phyloP scores from a whole-genome alignment of 106 monocot species.

The Apostasia shenzhenica region DNA sequence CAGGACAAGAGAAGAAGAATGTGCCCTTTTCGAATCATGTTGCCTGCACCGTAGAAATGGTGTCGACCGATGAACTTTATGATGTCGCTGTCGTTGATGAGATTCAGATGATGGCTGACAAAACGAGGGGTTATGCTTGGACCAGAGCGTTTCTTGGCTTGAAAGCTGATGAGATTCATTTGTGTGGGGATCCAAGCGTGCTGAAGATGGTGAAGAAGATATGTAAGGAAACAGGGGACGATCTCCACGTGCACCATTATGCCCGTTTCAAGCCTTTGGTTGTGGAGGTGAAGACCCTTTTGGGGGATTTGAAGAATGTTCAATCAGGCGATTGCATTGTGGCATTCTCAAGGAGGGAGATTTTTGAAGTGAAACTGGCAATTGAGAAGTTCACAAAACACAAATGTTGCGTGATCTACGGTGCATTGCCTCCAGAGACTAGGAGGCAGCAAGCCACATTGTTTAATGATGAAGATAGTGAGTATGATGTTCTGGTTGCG shows the following conservation, averaged over 20 bases:
- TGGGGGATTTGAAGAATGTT: conserved; percentile 75
- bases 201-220: conserved; percentile 63
- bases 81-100: conserved; percentile 95
- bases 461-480: conserved; percentile 84
- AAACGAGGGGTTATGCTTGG: conserved; percentile 78
- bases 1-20: conserved; percentile 84
- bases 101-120: conserved; percentile 92
- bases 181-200: conserved; percentile 96
- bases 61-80: conserved; percentile 60
- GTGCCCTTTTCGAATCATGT: conserved; percentile 81
- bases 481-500: conserved; percentile 89
- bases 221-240: conserved; percentile 77
- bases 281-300: conserved; percentile 79
- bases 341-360: conserved; percentile 91
- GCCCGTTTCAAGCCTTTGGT: conserved; percentile 92
- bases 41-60: conserved; percentile 94
- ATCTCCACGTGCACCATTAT: conserved; percentile 57
- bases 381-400: conserved; percentile 85
- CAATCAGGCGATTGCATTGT: conserved; percentile 85
- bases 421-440: conserved; percentile 94
- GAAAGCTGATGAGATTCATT: conserved; percentile 94
- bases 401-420: conserved; percentile 95
- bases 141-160: conserved; percentile 81
- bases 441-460: conserved; percentile 77
- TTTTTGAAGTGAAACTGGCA: conserved; percentile 92